A percentile compares a stretch with the other conserved stretches of the same genome.
Evolutionary conservation across 257 asterid species (phyloP).

Genomic region (Lycium barbarum): DNA sequence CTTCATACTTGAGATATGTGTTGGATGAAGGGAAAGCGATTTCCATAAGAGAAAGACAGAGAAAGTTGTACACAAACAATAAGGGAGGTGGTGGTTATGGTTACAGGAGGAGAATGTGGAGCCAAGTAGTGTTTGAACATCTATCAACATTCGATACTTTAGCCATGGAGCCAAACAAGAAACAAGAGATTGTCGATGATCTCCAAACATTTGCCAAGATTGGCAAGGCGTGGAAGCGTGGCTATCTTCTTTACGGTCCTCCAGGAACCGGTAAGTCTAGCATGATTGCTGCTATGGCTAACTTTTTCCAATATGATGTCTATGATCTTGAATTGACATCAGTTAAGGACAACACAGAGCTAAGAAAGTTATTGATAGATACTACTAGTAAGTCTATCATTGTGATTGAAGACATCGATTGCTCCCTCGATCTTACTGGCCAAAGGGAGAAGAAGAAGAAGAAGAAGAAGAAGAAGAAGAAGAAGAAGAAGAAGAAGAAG

Average conservation of each 20-base stretch:
- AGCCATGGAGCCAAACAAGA: background rate
- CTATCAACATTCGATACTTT: background rate
- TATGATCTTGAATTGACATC: conserved; percentile 16
- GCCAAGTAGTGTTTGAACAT: background rate
- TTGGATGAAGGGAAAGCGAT: background rate
- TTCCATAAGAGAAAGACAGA: background rate
- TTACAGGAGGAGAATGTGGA: background rate
- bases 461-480: too few species aligned
- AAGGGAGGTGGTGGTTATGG: background rate
- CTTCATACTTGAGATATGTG: background rate
- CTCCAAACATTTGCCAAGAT: background rate
- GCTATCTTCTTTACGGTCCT: conserved; percentile 11
- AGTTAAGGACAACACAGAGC: background rate
- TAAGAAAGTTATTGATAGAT: background rate
- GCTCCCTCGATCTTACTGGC: background rate
- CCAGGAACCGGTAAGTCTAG: background rate
- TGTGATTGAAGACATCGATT: background rate
- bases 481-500: too few species aligned
- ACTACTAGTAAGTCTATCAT: background rate
- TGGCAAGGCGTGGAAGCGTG: background rate
- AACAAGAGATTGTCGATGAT: background rate
- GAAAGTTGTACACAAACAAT: background rate
- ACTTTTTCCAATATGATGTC: background rate
- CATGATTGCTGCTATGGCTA: conserved; percentile 9
- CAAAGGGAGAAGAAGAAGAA: background rate